Conservation (phyloP, 2,329 filamentous ascomycete species). For the Phyllosticta capitalensis region DNA sequence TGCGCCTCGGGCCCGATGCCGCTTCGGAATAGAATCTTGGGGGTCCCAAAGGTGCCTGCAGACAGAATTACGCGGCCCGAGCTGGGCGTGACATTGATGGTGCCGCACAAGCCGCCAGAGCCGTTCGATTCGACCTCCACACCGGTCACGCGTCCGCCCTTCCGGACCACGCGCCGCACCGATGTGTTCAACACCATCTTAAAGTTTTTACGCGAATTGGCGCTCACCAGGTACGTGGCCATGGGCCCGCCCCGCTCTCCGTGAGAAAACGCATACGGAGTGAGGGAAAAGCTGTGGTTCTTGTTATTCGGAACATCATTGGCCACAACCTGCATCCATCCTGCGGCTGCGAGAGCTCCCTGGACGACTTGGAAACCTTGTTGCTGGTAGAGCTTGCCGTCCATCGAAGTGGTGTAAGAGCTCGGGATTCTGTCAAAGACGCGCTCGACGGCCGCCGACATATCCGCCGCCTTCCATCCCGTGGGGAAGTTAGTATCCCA, state of each 20-base stretch:
- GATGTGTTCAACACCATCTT: constrained; percentile 56
- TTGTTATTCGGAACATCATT: constrained; percentile 53
- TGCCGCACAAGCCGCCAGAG: constrained; percentile 49
- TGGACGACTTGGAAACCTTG: constrained; percentile 56
- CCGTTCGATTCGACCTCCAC: constrained; percentile 56
- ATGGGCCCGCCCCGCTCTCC: constrained; percentile 61
- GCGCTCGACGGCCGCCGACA: constrained; percentile 48
- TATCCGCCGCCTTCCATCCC: constrained; percentile 60
- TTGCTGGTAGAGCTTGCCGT: constrained; percentile 58
- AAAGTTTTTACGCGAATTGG: constrained; percentile 53
- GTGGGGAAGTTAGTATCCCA: constrained; percentile 64
- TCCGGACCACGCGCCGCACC: constrained; percentile 57
- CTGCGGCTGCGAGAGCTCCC: constrained; percentile 47
- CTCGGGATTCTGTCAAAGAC: constrained; percentile 64
- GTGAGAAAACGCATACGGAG: constrained; percentile 57
- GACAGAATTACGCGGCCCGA: constrained; percentile 60
- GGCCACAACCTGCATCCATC: constrained; percentile 54
- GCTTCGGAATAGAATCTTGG: constrained; percentile 59
- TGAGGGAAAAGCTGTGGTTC: constrained; percentile 55
- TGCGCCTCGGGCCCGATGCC: constrained; percentile 54
- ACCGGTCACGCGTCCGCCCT: constrained; percentile 52
- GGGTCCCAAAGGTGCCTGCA: constrained; percentile 59
- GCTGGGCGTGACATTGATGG: constrained; percentile 48
- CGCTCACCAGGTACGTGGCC: constrained; percentile 59
- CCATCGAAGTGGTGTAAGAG: constrained; percentile 54